phyloP scores from a whole-genome alignment of 1,284 basidiomycete genomes.

The Fomitopsis schrenkii region DNA sequence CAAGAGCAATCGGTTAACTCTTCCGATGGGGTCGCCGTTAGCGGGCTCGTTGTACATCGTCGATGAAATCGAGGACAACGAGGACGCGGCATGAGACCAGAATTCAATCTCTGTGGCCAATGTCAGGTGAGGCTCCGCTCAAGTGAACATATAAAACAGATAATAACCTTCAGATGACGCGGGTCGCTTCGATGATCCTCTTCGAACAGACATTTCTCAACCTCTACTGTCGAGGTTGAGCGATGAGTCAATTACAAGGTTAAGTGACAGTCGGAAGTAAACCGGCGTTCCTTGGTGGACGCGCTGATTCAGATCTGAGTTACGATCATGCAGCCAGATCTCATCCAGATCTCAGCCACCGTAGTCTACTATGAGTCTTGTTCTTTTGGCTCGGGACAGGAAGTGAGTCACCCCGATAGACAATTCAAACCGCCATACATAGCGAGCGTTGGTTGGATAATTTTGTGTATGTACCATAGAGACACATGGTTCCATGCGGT shows the following conservation, averaged over 20 bases:
- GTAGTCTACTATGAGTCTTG: no score
- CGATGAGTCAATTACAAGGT: not conserved
- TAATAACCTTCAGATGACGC: slow-evolving; percentile 53
- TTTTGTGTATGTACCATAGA: no score
- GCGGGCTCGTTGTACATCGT: slow-evolving; percentile 46
- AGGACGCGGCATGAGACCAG: slow-evolving; percentile 62
- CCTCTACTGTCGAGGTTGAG: not conserved
- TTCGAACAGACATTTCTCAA: slow-evolving; percentile 47
- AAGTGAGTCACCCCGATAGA: no score
- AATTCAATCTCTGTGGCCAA: slow-evolving; percentile 56
- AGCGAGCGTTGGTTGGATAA: not conserved
- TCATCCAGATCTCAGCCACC: not conserved
- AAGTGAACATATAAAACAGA: not conserved
- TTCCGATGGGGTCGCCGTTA: slow-evolving; percentile 55
- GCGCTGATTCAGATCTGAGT: not conserved
- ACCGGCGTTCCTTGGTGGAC: not conserved
- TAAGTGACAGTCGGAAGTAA: not conserved
- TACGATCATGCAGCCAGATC: not conserved
- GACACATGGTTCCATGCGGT: no score
- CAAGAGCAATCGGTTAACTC: slow-evolving; percentile 66
- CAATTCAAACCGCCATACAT: not conserved
- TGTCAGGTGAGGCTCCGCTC: not conserved
- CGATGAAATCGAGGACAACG: slow-evolving; percentile 52
- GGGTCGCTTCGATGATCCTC: slow-evolving; percentile 47
- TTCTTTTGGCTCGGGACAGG: no score